These are phyloP conservation scores for Chamaecrista fasciculata DNA, from an alignment of 306 rosid species.

Conservation along the genomic window DNA sequence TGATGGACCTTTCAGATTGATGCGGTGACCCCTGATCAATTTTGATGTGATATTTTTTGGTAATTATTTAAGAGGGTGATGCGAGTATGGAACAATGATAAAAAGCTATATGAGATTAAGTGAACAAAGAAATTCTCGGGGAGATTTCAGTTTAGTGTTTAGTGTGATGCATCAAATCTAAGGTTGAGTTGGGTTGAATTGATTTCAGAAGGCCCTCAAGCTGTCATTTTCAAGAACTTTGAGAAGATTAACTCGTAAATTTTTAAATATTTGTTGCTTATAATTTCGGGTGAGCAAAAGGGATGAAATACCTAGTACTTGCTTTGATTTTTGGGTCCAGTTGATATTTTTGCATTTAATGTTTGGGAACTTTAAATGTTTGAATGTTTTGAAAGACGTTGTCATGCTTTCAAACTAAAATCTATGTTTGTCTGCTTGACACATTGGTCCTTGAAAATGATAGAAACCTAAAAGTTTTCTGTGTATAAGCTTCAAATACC, in stretches of 20 bases:
- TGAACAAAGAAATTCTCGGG: not conserved
- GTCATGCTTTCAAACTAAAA: not conserved
- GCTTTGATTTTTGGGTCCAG: not conserved
- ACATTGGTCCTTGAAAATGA: not conserved
- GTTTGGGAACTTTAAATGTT: not conserved
- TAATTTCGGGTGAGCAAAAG: not conserved
- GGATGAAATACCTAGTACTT: not conserved
- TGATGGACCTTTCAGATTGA: constrained; percentile 1
- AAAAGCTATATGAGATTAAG: not conserved
- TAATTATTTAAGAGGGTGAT: not conserved
- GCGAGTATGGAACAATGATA: not conserved
- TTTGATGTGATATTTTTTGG: not conserved
- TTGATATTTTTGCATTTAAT: not conserved
- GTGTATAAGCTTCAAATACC: not conserved
- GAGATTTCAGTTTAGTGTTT: not conserved
- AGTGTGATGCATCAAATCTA: not conserved
- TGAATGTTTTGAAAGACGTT: not conserved
- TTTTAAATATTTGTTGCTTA: not conserved
- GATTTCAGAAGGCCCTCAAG: not conserved
- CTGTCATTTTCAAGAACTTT: not conserved
- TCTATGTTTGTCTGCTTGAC: not conserved
- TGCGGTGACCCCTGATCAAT: not conserved
- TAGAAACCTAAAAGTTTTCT: not conserved
- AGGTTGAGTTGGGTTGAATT: not conserved
- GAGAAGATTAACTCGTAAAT: not conserved